Percentiles rank a stretch among this genome's conserved stretches.
Conservation (phyloP, 805 yeast species). For the Kuraishia capsulata region DNA sequence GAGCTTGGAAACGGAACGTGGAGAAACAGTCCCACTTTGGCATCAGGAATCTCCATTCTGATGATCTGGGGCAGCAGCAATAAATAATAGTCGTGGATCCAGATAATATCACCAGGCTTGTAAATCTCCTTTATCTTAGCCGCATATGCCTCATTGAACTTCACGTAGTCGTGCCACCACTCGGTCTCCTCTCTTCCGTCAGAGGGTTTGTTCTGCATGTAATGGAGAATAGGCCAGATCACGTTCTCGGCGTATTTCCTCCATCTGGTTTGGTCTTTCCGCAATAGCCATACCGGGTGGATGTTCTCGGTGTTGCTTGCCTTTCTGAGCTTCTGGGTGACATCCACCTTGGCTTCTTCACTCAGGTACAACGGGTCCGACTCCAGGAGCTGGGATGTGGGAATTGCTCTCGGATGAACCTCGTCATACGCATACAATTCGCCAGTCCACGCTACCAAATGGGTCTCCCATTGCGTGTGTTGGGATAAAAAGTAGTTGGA, state of each 20-base stretch:
- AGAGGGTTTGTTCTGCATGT: conserved; percentile 69
- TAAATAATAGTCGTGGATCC: conserved; percentile 89
- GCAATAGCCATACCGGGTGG: conserved; percentile 84
- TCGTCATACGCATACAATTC: conserved; percentile 39
- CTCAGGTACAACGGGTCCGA: conserved; percentile 57
- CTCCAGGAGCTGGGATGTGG: conserved; percentile 19
- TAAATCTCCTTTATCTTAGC: conserved; percentile 66
- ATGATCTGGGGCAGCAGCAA: conserved; percentile 75
- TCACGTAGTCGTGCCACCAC: conserved; percentile 83
- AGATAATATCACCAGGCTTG: conserved; percentile 81
- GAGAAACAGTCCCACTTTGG: conserved; percentile 67
- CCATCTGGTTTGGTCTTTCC: conserved; percentile 78
- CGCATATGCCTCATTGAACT: conserved; percentile 85
- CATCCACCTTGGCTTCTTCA: conserved; percentile 40
- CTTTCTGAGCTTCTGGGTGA: conserved; percentile 37
- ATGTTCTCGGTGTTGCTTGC: conserved; percentile 41
- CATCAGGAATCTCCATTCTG: conserved; percentile 67
- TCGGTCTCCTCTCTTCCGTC: conserved; percentile 62
- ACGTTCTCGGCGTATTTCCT: conserved; percentile 82
- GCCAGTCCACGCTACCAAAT: conserved; percentile 93
- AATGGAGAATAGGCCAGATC: conserved; percentile 93
- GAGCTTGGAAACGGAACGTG: conserved; percentile 94
- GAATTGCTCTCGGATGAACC: conserved; percentile 14
- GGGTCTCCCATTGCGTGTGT: conserved; percentile 78
- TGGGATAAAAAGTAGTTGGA: conserved; percentile 56